phyloP scores from a whole-genome alignment of 345 rosid species.

The Salix viminalis region DNA sequence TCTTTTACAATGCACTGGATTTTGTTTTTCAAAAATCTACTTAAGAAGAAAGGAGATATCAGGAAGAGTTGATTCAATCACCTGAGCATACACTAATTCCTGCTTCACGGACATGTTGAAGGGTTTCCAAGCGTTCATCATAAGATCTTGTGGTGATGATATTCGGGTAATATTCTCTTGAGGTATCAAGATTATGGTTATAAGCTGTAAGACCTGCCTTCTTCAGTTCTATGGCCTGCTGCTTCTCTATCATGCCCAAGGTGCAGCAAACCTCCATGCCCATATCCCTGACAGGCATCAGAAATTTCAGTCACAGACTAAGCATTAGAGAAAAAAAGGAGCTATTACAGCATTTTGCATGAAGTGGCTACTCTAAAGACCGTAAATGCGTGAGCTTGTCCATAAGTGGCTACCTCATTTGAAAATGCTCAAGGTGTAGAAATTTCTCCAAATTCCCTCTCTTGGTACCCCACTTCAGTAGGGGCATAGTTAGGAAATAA shows the following conservation, averaged over 20 bases:
- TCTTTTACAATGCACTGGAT: background rate
- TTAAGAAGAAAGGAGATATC: background rate
- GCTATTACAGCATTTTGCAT: background rate
- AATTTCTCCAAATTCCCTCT: background rate
- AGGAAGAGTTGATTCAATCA: slow-evolving; percentile 22
- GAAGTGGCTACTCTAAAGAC: background rate
- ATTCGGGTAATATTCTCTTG: slow-evolving; percentile 88
- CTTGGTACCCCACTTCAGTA: background rate
- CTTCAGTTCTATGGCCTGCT: slow-evolving; percentile 90
- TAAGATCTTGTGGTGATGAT: slow-evolving; percentile 85
- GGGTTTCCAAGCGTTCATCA: slow-evolving; percentile 93
- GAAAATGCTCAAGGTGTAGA: background rate
- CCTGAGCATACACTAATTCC: slow-evolving; percentile 99
- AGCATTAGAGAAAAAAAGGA: background rate
- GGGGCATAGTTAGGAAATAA: background rate
- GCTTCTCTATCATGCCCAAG: slow-evolving; percentile 95
- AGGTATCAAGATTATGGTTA: slow-evolving; percentile 96
- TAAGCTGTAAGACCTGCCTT: slow-evolving; percentile 97
- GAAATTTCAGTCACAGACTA: slow-evolving; percentile 3
- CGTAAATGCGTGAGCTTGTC: background rate
- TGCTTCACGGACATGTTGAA: slow-evolving; percentile 76
- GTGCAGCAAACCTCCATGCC: slow-evolving; percentile 99
- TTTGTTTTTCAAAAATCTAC: background rate
- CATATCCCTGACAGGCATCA: slow-evolving; percentile 58
- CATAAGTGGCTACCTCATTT: background rate